phyloP scores from a whole-genome alignment of 371 early-diverging fungal genomes.

The Rhizopus microsporus region DNA sequence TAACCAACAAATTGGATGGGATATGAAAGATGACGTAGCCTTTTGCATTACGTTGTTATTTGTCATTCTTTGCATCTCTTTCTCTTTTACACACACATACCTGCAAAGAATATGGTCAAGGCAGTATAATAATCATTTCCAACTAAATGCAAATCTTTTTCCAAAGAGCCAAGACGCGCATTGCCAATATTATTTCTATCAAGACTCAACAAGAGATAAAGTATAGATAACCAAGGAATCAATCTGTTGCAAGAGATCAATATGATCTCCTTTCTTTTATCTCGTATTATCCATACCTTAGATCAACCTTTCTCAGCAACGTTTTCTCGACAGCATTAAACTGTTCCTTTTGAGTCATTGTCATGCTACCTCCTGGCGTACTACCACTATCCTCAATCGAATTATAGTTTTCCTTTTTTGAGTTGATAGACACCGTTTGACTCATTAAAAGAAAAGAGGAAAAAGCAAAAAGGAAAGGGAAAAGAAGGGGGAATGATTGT shows the following conservation, averaged over 20 bases:
- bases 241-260: slow-evolving; percentile 18
- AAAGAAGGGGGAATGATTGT: not conserved
- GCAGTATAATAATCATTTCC: slow-evolving; percentile 49
- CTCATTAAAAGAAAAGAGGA: not conserved
- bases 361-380: not conserved
- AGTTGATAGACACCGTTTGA: too few relatives aligned
- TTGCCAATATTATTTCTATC: slow-evolving; percentile 53
- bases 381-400: not conserved
- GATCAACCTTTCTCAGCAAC: slow-evolving; percentile 20
- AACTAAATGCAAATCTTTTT: slow-evolving; percentile 34
- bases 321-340: slow-evolving; percentile 8
- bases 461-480: not conserved
- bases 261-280: not conserved
- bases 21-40: slow-evolving; percentile 41
- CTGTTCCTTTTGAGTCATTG: not conserved
- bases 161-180: slow-evolving; percentile 41
- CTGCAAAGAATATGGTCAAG: slow-evolving; percentile 43
- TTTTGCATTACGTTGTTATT: not conserved
- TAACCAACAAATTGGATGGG: slow-evolving; percentile 41
- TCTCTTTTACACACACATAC: slow-evolving; percentile 13
- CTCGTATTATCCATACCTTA: slow-evolving; percentile 8
- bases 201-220: slow-evolving; percentile 40
- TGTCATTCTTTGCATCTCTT: not conserved
- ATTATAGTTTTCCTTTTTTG: not conserved
- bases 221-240: slow-evolving; percentile 41